A percentile compares a stretch with the other conserved stretches of the same genome.
Conservation (phyloP, 306 rosid species). For the Heteromeles arbutifolia region DNA sequence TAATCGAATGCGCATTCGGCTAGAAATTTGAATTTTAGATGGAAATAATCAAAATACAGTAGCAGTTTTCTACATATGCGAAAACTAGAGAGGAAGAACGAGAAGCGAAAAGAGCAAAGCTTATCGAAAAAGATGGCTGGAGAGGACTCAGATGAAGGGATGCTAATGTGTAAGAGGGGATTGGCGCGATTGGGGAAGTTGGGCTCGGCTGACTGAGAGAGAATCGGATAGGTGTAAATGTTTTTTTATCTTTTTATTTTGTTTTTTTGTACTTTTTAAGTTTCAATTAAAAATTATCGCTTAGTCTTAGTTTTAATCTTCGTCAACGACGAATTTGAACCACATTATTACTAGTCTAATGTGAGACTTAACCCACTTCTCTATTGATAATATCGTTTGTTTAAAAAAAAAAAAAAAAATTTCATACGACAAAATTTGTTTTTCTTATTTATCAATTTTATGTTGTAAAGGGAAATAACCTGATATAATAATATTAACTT, state of each 20-base stretch:
- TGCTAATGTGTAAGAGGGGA: neutral
- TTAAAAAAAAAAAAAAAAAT: no score
- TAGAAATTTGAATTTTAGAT: neutral
- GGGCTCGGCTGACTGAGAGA: neutral
- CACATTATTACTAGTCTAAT: no score
- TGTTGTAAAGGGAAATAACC: no score
- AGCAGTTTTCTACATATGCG: neutral
- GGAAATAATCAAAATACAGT: neutral
- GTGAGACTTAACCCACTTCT: no score
- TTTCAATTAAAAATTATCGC: no score
- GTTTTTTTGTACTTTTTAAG: neutral
- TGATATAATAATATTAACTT: no score
- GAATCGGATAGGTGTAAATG: neutral
- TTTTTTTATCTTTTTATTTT: neutral
- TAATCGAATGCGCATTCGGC: neutral
- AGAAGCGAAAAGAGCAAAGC: neutral
- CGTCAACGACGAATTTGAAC: accelerated
- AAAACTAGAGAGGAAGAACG: neutral
- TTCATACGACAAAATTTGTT: neutral
- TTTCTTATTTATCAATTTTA: neutral
- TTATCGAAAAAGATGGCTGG: neutral
- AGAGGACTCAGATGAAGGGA: neutral
- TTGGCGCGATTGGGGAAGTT: neutral
- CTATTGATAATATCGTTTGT: no score
- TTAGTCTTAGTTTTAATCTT: accelerated